Percentiles rank a stretch among this genome's conserved stretches.
Evolutionary conservation across 83 land plant species (phyloP).

Genomic region (Thuja plicata): DNA sequence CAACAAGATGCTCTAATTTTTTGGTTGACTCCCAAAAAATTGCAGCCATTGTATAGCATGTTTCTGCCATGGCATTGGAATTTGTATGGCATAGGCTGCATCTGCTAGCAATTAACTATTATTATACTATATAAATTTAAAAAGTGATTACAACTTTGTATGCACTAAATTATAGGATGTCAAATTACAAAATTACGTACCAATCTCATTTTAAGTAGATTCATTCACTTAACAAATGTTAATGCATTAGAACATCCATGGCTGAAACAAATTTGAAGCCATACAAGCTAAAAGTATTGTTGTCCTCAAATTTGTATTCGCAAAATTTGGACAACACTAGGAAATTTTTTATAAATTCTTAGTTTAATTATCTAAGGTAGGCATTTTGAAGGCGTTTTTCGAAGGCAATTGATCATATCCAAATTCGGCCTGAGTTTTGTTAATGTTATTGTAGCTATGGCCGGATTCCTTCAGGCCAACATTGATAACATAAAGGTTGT

Average conservation of each 20-base stretch:
- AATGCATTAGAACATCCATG: slow-evolving; percentile 7
- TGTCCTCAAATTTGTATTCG: too few species aligned
- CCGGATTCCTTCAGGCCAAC: too few species aligned
- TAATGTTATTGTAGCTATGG: too few species aligned
- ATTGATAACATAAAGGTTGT: too few species aligned
- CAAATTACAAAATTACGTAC: background rate
- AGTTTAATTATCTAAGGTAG: too few species aligned
- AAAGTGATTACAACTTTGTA: background rate
- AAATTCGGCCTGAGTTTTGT: too few species aligned
- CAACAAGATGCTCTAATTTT: background rate
- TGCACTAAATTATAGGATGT: background rate
- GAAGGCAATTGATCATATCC: too few species aligned
- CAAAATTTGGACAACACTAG: too few species aligned
- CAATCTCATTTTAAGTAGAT: background rate
- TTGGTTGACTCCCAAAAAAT: background rate
- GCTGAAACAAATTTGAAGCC: slow-evolving; percentile 1
- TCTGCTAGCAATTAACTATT: background rate
- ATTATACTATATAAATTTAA: background rate
- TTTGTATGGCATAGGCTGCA: background rate
- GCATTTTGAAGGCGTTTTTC: too few species aligned
- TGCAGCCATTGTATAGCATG: background rate
- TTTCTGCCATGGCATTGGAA: background rate
- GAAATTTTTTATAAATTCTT: too few species aligned
- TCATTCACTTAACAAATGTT: background rate
- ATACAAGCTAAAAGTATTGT: background rate